Percentiles rank a stretch among this genome's conserved stretches.
Conservation (phyloP, 2,329 filamentous ascomycete species). For the Aspergillus felis region DNA sequence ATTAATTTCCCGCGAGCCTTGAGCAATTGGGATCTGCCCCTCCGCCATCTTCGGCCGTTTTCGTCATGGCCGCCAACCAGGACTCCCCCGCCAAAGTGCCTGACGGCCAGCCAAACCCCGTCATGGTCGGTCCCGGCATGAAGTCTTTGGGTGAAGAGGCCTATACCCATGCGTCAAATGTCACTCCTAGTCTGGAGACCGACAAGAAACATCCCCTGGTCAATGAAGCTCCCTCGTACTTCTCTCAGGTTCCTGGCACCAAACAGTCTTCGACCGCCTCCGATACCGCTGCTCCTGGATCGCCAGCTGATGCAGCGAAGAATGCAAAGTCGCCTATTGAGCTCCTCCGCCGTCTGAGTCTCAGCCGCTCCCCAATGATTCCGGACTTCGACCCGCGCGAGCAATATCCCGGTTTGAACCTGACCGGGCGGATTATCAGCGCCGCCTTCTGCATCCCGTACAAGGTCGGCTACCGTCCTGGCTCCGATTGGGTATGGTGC, state of each 20-base stretch:
- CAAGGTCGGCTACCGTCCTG: constrained; percentile 50
- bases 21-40: too few species aligned
- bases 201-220: constrained; percentile 18
- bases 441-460: constrained; percentile 62
- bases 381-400: constrained; percentile 51
- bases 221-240: constrained; percentile 27
- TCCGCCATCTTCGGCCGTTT: constrained; percentile 1
- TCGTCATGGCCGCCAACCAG: constrained; percentile 23
- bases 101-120: constrained; percentile 27
- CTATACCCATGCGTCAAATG: constrained; percentile 26
- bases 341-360: constrained; percentile 51
- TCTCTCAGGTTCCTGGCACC: constrained; percentile 22
- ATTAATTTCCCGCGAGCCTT: too few species aligned
- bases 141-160: constrained; percentile 23
- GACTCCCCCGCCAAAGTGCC: constrained; percentile 21
- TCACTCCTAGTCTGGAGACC: constrained; percentile 22
- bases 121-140: constrained; percentile 27
- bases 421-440: constrained; percentile 62
- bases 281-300: constrained; percentile 21
- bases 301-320: constrained; percentile 40
- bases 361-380: constrained; percentile 38
- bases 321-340: constrained; percentile 48
- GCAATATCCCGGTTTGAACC: constrained; percentile 53
- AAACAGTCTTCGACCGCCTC: constrained; percentile 8
- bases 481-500: constrained; percentile 53